phyloP scores from a whole-genome alignment of 2,329 filamentous ascomycete species.

The Microcyclospora tardicrescens region DNA sequence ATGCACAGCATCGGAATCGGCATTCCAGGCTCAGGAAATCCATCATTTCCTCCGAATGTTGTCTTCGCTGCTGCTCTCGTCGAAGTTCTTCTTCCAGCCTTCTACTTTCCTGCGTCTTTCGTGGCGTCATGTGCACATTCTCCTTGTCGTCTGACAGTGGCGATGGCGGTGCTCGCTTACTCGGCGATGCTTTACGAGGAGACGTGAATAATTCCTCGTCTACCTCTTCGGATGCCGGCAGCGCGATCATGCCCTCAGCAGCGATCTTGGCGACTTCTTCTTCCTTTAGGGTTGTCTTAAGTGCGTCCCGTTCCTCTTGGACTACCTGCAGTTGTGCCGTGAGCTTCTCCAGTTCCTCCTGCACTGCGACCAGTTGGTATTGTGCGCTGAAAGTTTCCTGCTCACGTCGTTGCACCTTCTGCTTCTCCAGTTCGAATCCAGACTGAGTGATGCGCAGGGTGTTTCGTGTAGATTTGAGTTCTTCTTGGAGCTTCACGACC shows the following conservation, averaged over 20 bases:
- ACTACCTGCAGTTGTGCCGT: conserved; percentile 50
- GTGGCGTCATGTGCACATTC: conserved; percentile 27
- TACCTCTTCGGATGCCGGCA: conserved; percentile 40
- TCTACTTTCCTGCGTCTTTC: conserved; percentile 34
- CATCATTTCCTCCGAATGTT: conserved; percentile 57
- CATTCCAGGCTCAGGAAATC: conserved; percentile 68
- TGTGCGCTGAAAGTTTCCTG: conserved; percentile 57
- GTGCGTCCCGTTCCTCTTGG: conserved; percentile 62
- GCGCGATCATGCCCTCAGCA: conserved; percentile 55
- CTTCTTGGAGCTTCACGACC: conserved; percentile 59
- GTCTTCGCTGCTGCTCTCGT: conserved; percentile 45
- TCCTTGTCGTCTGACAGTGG: conserved; percentile 36
- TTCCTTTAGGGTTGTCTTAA: conserved; percentile 58
- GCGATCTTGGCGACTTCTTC: conserved; percentile 62
- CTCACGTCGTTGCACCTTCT: conserved; percentile 47
- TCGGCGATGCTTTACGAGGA: conserved; percentile 38
- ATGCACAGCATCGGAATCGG: conserved; percentile 53
- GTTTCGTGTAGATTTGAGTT: conserved; percentile 50
- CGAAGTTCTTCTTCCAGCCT: conserved; percentile 39
- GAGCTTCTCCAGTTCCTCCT: conserved; percentile 54
- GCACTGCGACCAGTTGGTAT: conserved; percentile 50
- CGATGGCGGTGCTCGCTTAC: conserved; percentile 33
- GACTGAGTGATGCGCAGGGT: conserved; percentile 45
- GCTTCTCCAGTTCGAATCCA: conserved; percentile 49
- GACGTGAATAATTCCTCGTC: conserved; percentile 51